Base-by-base conservation (phyloP, 2,329 filamentous ascomycete genomes). In the Fusarium sp. region DNA sequence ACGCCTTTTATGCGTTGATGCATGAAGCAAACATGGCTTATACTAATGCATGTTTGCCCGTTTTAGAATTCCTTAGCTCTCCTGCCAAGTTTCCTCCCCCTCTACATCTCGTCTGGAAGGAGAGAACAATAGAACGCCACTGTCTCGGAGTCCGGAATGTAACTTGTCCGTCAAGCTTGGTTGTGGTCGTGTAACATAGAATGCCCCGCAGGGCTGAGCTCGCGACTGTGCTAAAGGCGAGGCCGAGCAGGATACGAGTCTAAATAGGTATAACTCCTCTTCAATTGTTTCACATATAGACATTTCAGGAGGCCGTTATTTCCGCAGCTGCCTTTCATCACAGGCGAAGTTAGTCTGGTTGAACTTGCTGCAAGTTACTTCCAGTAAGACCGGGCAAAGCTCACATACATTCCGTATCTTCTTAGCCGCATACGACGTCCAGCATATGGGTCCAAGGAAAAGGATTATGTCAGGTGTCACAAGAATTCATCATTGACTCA, bases 171-270 rank as follows among this genome's bases (percentile, higher is more conserved):
- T 18, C 12, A 27, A 41, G 18, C 24, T 22, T 29, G 13, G 9
- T 15, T 3, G 52, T 58, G 20, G 6, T 48, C 38, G 62, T 67
- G 62, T 55, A 43, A 54, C 48, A 20, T 20, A n/a, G 10, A 18
- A n/a, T 61, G 54, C 54, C 41, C 27, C 43, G 25, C 10, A 64
- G 25, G 25, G 44, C 13, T 25, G 18, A 52, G 20, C 63, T 70
- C 66, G 66, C 66, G 66, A 46, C 47, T 53, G 40, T 13, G 18
- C 47, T 22, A 45, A 62, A 25, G 10, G 55, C 66, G 66, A 69
- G 66, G 47, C 66, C 66, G 66, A 69, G 59, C 20, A 18, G 11
- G 24, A 10, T 10, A 8, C 9, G 2, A 8, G 15, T n/a, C 3
- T 11, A n/a, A 38, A n/a, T n/a, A 12, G 18, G 34, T 4, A 38